phyloP scores from a whole-genome alignment of 495 filamentous ascomycete species.

The Daldinia decipiens region DNA sequence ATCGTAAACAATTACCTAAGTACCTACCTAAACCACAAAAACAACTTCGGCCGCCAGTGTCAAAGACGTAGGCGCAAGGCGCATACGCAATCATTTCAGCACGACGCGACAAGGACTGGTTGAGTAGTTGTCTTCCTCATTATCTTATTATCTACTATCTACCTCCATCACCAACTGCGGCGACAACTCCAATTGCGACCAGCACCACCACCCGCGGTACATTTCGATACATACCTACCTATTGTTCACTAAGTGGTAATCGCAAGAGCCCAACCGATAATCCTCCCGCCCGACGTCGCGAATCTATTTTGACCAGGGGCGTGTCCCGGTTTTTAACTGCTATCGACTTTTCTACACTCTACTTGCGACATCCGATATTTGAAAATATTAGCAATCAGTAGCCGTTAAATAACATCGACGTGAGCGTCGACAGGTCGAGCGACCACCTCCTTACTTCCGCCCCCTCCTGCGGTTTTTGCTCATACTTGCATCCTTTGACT shows the following conservation, averaged over 20 bases:
- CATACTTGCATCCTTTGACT: slow-evolving; percentile 18
- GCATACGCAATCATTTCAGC: neutral
- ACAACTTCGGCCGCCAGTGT: neutral
- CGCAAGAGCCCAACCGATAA: slow-evolving; percentile 40
- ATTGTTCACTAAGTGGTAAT: slow-evolving; percentile 11
- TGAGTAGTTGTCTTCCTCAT: neutral
- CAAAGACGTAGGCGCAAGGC: neutral
- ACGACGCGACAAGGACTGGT: neutral
- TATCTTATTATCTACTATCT: slow-evolving; percentile 3
- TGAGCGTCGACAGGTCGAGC: slow-evolving; percentile 15
- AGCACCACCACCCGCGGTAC: slow-evolving; percentile 5
- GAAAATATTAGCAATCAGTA: slow-evolving; percentile 15
- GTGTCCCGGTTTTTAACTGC: slow-evolving; percentile 12
- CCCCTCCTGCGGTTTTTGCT: slow-evolving; percentile 5
- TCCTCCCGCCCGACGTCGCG: slow-evolving; percentile 41
- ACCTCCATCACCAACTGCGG: neutral
- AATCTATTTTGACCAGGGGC: slow-evolving; percentile 28
- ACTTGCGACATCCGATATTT: slow-evolving; percentile 26
- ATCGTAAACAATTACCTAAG: neutral
- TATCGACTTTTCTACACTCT: slow-evolving; percentile 13
- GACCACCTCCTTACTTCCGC: slow-evolving; percentile 3
- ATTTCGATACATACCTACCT: slow-evolving; percentile 5
- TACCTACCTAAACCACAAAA: neutral
- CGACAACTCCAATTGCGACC: neutral
- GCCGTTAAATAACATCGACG: slow-evolving; percentile 10